A percentile compares a stretch with the other conserved stretches of the same genome.
Conservation (phyloP, 2,329 filamentous ascomycete species). For the Amauroascus niger region DNA sequence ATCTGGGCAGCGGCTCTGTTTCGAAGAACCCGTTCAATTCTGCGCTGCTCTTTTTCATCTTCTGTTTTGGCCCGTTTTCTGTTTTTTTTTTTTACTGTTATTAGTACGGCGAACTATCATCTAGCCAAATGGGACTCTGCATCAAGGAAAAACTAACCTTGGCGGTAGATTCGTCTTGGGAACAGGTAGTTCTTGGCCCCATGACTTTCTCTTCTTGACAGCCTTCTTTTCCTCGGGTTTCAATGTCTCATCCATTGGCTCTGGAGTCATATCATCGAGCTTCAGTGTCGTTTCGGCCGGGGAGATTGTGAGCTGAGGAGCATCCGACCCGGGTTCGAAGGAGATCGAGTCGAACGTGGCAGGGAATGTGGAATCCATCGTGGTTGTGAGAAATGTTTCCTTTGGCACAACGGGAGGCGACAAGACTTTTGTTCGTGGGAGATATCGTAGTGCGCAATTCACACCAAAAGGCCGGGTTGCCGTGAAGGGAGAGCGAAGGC, state of each 20-base stretch:
- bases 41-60: constrained; percentile 95
- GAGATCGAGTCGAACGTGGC: constrained; percentile 26
- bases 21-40: constrained; percentile 91
- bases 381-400: background rate
- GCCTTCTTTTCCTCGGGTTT: constrained; percentile 56
- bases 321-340: constrained; percentile 26
- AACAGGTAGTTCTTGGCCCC: constrained; percentile 92
- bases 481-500: background rate
- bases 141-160: constrained; percentile 46
- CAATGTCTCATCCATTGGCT: constrained; percentile 20
- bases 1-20: constrained; percentile 95
- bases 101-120: no score
- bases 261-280: constrained; percentile 18
- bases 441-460: no score
- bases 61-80: constrained; percentile 98
- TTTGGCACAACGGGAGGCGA: background rate
- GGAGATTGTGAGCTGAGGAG: constrained; percentile 33
- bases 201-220: constrained; percentile 92
- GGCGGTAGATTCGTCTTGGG: constrained; percentile 94
- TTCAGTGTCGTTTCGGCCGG: constrained; percentile 34
- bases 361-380: constrained; percentile 28
- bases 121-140: background rate
- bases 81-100: no score
- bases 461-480: no score
- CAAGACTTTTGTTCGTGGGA: background rate